Evolutionary conservation across 108 stramenopile species (phyloP).

Genomic region (Skeletonema menzelii): DNA sequence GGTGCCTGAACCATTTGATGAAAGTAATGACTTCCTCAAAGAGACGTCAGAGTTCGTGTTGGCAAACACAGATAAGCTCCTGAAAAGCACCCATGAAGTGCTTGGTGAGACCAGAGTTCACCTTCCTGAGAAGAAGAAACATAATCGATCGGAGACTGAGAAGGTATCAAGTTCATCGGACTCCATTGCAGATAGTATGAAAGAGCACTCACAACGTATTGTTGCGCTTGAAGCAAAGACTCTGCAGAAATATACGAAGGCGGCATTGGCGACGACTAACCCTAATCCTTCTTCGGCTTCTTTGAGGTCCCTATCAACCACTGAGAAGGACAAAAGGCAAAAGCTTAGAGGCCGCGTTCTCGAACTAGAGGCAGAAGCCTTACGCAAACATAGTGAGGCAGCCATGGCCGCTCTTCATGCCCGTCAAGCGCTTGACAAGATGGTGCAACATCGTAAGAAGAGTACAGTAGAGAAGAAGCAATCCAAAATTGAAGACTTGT

Average conservation of each 20-base stretch:
- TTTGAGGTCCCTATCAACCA: constrained; percentile 5
- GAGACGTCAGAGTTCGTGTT: neutral
- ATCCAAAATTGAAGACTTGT: neutral
- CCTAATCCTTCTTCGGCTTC: constrained; percentile 6
- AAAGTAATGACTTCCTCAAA: neutral
- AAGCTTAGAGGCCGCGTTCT: constrained; percentile 3
- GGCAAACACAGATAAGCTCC: neutral
- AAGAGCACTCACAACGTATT: neutral
- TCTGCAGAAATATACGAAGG: neutral
- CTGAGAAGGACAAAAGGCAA: neutral
- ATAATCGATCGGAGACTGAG: neutral
- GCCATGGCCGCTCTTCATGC: constrained; percentile 20
- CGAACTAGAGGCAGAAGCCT: constrained; percentile 28
- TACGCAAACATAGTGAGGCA: constrained; percentile 34
- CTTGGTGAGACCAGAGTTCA: neutral
- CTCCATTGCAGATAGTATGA: neutral
- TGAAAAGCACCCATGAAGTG: neutral
- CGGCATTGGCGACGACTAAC: neutral
- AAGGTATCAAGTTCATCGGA: neutral
- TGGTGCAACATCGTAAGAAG: constrained; percentile 9
- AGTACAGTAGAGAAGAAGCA: neutral
- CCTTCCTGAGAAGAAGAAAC: neutral
- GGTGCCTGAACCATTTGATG: constrained; percentile 20
- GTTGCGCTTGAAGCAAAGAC: neutral
- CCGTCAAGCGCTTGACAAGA: constrained; percentile 23